Evolutionary conservation across 495 filamentous ascomycete genomes (phyloP).

Genomic region (Massariosphaeria phaeospora): DNA sequence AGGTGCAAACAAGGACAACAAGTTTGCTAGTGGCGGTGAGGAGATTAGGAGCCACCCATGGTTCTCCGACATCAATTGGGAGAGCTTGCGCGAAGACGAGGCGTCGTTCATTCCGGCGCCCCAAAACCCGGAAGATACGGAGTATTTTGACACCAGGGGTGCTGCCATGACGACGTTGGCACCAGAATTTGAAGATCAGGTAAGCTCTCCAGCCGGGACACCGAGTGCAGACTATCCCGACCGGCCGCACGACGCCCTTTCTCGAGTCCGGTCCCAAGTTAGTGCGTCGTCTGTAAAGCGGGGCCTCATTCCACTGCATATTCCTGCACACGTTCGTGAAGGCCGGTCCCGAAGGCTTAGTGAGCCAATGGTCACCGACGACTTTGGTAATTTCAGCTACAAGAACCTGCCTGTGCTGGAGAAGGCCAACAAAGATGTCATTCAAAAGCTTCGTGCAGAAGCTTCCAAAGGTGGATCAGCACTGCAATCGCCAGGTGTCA

Average conservation of each 20-base stretch:
- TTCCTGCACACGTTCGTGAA: conserved; percentile 91
- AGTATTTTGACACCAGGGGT: conserved; percentile 92
- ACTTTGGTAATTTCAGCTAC: conserved; percentile 94
- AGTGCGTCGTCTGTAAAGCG: conserved; percentile 67
- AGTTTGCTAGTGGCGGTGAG: conserved; percentile 72
- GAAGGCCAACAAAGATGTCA: conserved; percentile 97
- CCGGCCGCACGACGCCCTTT: conserved; percentile 89
- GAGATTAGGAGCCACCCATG: conserved; percentile 86
- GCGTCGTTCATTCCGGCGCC: conserved; percentile 90
- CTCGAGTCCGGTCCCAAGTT: conserved; percentile 79
- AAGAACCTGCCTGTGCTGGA: conserved; percentile 96
- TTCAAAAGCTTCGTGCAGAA: conserved; percentile 89
- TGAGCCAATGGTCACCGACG: conserved; percentile 81
- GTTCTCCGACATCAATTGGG: conserved; percentile 87
- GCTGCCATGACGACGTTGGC: conserved; percentile 84
- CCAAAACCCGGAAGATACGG: conserved; percentile 93
- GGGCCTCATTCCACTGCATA: conserved; percentile 88
- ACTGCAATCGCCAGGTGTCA: conserved; percentile 44
- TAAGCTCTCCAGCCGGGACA: conserved; percentile 58
- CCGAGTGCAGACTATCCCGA: conserved; percentile 69
- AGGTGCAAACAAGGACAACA: conserved; percentile 76
- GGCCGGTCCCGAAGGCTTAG: conserved; percentile 81
- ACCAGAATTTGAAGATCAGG: conserved; percentile 89
- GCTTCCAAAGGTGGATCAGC: conserved; percentile 45
- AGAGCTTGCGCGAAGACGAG: conserved; percentile 82